Base-by-base conservation (phyloP, 495 filamentous ascomycete genomes). In the Xylaria palmicola region DNA sequence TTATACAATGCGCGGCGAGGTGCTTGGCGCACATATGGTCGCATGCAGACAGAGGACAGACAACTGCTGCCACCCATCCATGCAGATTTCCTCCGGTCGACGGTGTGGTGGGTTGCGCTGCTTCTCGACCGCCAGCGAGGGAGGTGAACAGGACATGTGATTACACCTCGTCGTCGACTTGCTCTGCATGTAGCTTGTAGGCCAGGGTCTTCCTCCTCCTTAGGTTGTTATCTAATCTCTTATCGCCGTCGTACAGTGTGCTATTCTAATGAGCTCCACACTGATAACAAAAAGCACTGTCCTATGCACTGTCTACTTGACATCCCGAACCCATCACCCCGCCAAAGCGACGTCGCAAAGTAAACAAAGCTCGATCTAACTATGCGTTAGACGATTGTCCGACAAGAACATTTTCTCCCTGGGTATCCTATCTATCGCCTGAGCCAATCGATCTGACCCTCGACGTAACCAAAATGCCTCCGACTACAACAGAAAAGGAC, bases 401-500 rank as follows among this genome's bases (percentile, higher is more conserved):
- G n/a, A n/a, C n/a, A n/a, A n/a, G n/a, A n/a, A n/a, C n/a, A n/a
- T n/a, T n/a, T n/a, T n/a, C n/a, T n/a, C n/a, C n/a, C n/a, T n/a
- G n/a, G n/a, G n/a, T n/a, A n/a, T n/a, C n/a, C n/a, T 8, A 20
- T 13, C 43, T 4, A 24, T 29, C 7, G 0, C 41, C 45, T 27
- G 6, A 29, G 29, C 9, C 26, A 7, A 3, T 6, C n/a, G 2
- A 26, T 3, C 19, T n/a, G 1, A 41, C 12, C 2, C 34, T 41
- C n/a, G n/a, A n/a, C n/a, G n/a, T 36, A 29, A 20, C 34, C 58
- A 64, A 10, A 15, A 69, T 69, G 64, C 57, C 69, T 22, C 51
- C 69, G 0, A 7, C 44, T 4, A 27, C 64, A 19, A 27, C 66
- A 34, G 81, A 87, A 56, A 91, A 92, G 68, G 91, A 95, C 63